Base-by-base conservation (phyloP, 2,329 filamentous ascomycete species). In the Metarhizium rileyi region DNA sequence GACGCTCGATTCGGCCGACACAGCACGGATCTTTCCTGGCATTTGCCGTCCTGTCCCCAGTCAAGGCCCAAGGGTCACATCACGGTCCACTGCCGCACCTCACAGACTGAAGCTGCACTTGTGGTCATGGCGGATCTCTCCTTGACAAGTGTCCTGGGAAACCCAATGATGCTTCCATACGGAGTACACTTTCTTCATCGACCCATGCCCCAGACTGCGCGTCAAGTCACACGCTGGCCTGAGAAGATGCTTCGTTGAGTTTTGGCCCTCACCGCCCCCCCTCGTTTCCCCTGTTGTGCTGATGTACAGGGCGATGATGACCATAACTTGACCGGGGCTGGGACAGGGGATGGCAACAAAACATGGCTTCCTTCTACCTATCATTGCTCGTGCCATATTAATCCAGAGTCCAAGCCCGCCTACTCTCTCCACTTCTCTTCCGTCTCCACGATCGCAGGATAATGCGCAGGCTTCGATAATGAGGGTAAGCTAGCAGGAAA, bases 381-480 rank as follows among this genome's bases (percentile, higher is more conserved):
- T 42, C 22, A 25, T 18, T 25, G 20, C 10, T 42, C 20, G 5
- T 22, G 5, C 18, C 6, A 38, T 42, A 25, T 25, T 42, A 6
- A 9, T 22, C 12, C 35, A 20, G 14, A 9, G n/a, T n/a, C 36
- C 36, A 36, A 36, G 33, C 33, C 20, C 8, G 20, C 18, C 36
- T 40, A 7, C 36, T 40, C 30, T 38, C 30, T 26, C 38, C 26
- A 44, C 47, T 40, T 33, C 33, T 28, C 25, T 16, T 40, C 18
- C 42, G 16, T 20, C 47, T 49, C 47, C 42, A 49, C 47, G 47
- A 45, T 50, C 20, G 30, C 30, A 22, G 48, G 20, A 49, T 40
- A 9, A n/a, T 49, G 25, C 23, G 36, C 12, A 45, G 42, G 16
- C 33, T 38, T 40, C 18, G 25, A 18, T 18, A 20, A 16, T 27